Percentiles rank a stretch among this genome's conserved stretches.
phyloP scores from a whole-genome alignment of 2,329 filamentous ascomycete species.

The Cercospora sojina region DNA sequence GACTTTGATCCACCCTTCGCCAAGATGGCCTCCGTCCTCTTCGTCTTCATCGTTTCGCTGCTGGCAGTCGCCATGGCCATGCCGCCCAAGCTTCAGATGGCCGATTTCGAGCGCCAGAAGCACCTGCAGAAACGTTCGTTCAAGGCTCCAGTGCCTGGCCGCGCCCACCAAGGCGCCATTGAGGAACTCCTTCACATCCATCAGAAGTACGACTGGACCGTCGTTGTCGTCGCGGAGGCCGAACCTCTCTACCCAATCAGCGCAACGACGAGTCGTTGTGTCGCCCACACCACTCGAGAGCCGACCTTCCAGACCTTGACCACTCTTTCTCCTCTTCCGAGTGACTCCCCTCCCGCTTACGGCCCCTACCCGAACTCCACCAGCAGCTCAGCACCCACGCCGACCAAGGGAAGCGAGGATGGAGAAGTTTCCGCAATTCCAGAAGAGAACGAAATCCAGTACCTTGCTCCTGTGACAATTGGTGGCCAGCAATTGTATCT shows the following conservation, averaged over 20 bases:
- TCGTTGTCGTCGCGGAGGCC: slow-evolving; percentile 22
- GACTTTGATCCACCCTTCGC: background rate
- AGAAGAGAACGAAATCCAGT: slow-evolving; percentile 65
- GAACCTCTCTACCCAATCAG: background rate
- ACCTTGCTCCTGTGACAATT: slow-evolving; percentile 67
- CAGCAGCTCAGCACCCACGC: slow-evolving; percentile 15
- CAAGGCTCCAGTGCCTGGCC: slow-evolving; percentile 46
- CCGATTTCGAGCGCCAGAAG: too few species aligned
- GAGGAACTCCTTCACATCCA: slow-evolving; percentile 65
- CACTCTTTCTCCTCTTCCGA: background rate
- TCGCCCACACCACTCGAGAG: background rate
- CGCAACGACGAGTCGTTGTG: background rate
- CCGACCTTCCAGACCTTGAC: background rate
- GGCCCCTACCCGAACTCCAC: slow-evolving; percentile 9
- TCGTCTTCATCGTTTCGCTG: slow-evolving; percentile 50
- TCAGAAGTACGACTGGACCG: slow-evolving; percentile 59
- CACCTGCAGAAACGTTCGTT: slow-evolving; percentile 15
- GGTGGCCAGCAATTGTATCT: slow-evolving; percentile 68
- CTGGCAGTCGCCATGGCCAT: slow-evolving; percentile 42
- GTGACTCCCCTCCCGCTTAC: slow-evolving; percentile 4
- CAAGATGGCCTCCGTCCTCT: slow-evolving; percentile 23
- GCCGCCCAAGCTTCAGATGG: background rate
- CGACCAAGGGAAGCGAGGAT: slow-evolving; percentile 20
- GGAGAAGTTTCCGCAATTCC: slow-evolving; percentile 62
- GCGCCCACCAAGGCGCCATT: slow-evolving; percentile 57